Percentiles rank a stretch among this genome's conserved stretches.
Conservation (phyloP, 345 rosid species). For the Turritis glabra region DNA sequence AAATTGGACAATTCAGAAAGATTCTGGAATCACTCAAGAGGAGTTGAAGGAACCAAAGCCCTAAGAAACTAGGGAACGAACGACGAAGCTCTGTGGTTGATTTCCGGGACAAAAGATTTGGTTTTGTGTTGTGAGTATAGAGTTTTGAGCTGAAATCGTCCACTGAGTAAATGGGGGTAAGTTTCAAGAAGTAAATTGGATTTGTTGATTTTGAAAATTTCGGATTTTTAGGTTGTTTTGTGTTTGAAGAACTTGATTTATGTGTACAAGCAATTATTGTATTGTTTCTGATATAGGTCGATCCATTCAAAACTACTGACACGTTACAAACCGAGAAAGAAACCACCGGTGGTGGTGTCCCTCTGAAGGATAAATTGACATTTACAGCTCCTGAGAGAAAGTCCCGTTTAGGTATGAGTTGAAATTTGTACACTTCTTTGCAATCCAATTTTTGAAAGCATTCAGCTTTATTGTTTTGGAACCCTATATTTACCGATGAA, state of each 20-base stretch:
- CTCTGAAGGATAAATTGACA: slow-evolving; percentile 48
- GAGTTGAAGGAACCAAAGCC: slow-evolving; percentile 10
- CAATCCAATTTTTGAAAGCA: neutral
- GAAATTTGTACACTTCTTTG: neutral
- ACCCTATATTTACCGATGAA: neutral
- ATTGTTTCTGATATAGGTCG: slow-evolving; percentile 31
- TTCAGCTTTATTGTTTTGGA: neutral
- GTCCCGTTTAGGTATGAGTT: slow-evolving; percentile 47
- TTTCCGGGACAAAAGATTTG: neutral
- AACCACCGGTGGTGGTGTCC: slow-evolving; percentile 40
- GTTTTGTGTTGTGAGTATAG: neutral
- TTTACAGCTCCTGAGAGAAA: slow-evolving; percentile 60
- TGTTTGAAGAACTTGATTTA: neutral
- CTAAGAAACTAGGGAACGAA: neutral
- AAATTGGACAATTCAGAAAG: neutral
- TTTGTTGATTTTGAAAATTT: neutral
- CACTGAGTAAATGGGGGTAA: slow-evolving; percentile 33
- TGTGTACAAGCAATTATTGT: neutral
- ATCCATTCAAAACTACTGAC: slow-evolving; percentile 41
- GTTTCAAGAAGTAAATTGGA: neutral
- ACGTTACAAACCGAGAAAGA: slow-evolving; percentile 43
- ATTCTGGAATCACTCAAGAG: slow-evolving; percentile 10
- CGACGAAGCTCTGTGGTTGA: neutral
- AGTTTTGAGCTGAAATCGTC: slow-evolving; percentile 10
- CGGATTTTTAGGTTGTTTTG: neutral